Conservation (phyloP, 164 flowering plant species). For the Chloranthus sessilifolius region DNA sequence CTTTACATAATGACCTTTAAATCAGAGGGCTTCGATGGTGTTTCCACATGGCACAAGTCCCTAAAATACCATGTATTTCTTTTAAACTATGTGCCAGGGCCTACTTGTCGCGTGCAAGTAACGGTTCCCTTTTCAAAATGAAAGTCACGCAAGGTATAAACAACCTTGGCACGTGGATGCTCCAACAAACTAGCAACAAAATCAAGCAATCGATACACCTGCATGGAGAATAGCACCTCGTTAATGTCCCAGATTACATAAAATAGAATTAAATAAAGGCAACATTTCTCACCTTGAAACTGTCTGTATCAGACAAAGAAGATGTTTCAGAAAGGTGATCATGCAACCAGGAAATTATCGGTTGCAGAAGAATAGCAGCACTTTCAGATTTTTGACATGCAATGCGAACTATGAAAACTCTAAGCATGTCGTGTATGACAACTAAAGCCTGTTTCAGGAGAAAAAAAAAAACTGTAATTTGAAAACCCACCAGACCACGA, state of each 20-base stretch:
- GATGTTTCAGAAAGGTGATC: conserved; percentile 36
- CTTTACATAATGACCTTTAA: too few relatives aligned
- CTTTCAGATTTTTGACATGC: conserved; percentile 53
- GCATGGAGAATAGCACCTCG: conserved; percentile 12
- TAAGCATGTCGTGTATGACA: conserved; percentile 88
- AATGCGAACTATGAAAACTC: conserved; percentile 72
- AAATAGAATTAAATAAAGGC: neutral
- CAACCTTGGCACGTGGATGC: conserved; percentile 84
- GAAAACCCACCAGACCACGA: too few relatives aligned
- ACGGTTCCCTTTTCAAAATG: too few relatives aligned
- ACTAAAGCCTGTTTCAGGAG: conserved; percentile 54
- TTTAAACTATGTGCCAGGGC: too few relatives aligned
- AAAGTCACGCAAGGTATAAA: too few relatives aligned
- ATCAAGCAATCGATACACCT: conserved; percentile 65
- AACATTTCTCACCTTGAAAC: conserved; percentile 63
- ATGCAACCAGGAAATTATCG: conserved; percentile 55
- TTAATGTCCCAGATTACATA: neutral
- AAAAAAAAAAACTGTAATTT: neutral
- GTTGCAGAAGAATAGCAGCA: conserved; percentile 61
- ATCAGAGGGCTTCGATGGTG: too few relatives aligned
- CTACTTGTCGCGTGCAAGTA: too few relatives aligned
- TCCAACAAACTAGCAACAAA: conserved; percentile 73
- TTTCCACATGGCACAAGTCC: too few relatives aligned
- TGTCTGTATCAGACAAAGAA: conserved; percentile 51
- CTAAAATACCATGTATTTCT: too few relatives aligned